Percentiles rank a stretch among this genome's conserved stretches.
Conservation (phyloP, 1,284 basidiomycete genomes). For the Neonothopanus nambi region DNA sequence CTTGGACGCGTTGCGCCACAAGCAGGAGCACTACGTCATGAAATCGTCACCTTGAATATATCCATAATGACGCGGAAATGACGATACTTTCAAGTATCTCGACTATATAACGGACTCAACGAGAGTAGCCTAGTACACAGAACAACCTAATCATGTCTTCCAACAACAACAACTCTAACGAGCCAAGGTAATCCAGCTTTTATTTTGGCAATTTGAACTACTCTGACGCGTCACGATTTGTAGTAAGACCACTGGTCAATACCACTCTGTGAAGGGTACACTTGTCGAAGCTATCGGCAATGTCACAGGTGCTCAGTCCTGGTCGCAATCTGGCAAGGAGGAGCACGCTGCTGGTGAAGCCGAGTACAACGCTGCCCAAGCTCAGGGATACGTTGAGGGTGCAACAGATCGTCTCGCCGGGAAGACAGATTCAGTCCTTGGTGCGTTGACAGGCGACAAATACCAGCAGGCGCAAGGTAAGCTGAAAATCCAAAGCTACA, state of each 20-base stretch:
- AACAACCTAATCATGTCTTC: too few species aligned
- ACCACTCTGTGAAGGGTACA: conserved; percentile 53
- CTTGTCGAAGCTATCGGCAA: conserved; percentile 57
- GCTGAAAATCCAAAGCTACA: not conserved
- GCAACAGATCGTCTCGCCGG: conserved; percentile 54
- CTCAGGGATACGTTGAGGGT: conserved; percentile 57
- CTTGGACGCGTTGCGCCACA: too few species aligned
- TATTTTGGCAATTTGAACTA: too few species aligned
- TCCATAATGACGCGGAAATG: too few species aligned
- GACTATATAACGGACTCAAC: too few species aligned
- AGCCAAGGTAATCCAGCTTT: too few species aligned
- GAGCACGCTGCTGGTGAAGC: conserved; percentile 62
- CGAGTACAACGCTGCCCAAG: conserved; percentile 52
- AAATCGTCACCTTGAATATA: too few species aligned
- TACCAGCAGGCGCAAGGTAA: conserved; percentile 18
- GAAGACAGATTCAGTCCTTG: conserved; percentile 66
- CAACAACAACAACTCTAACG: too few species aligned
- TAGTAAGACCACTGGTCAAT: conserved; percentile 57
- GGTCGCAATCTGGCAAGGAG: conserved; percentile 55
- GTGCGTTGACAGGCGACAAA: conserved; percentile 45
- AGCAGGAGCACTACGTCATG: too few species aligned
- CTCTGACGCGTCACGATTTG: conserved; percentile 7
- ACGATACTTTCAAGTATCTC: too few species aligned
- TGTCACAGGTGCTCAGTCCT: conserved; percentile 42
- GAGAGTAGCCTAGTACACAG: too few species aligned